A percentile compares a stretch with the other conserved stretches of the same genome.
Evolutionary conservation across 208 protist species (phyloP).

Genomic region (Wallacemonas sp.): DNA sequence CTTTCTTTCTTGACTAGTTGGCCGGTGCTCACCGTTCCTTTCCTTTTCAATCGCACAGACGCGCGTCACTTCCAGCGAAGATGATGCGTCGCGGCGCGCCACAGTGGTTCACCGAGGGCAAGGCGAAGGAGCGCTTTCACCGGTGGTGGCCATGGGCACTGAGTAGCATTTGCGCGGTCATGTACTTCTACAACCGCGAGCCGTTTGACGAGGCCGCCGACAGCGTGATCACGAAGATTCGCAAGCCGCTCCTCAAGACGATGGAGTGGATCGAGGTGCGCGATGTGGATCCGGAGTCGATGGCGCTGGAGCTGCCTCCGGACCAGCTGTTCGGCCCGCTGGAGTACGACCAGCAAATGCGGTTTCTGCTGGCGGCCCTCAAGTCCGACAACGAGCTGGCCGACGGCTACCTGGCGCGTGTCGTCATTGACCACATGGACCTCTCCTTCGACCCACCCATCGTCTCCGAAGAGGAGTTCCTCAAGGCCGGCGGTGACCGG

Average conservation of each 20-base stretch:
- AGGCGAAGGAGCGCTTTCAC: slow-evolving; percentile 79
- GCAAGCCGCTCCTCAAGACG: slow-evolving; percentile 75
- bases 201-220: slow-evolving; percentile 86
- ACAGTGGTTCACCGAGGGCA: slow-evolving; percentile 85
- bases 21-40: too few species aligned
- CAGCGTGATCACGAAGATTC: slow-evolving; percentile 75
- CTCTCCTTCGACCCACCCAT: slow-evolving; percentile 81
- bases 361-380: slow-evolving; percentile 84
- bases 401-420: slow-evolving; percentile 86
- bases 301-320: slow-evolving; percentile 87
- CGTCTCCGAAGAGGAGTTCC: slow-evolving; percentile 63
- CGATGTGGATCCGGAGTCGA: slow-evolving; percentile 88
- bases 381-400: slow-evolving; percentile 88
- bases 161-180: slow-evolving; percentile 65
- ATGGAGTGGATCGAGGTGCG: slow-evolving; percentile 92
- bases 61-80: slow-evolving; percentile 15
- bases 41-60: background rate
- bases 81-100: slow-evolving; percentile 82
- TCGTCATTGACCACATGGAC: slow-evolving; percentile 89
- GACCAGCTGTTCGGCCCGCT: slow-evolving; percentile 90
- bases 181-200: slow-evolving; percentile 88
- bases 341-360: slow-evolving; percentile 88
- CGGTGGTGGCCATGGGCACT: slow-evolving; percentile 88
- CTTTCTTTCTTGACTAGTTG: too few species aligned
- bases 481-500: slow-evolving; percentile 60